These are phyloP conservation scores for Phalaenopsis aphrodite DNA, from an alignment of 106 monocot species.

Conservation along the genomic window DNA sequence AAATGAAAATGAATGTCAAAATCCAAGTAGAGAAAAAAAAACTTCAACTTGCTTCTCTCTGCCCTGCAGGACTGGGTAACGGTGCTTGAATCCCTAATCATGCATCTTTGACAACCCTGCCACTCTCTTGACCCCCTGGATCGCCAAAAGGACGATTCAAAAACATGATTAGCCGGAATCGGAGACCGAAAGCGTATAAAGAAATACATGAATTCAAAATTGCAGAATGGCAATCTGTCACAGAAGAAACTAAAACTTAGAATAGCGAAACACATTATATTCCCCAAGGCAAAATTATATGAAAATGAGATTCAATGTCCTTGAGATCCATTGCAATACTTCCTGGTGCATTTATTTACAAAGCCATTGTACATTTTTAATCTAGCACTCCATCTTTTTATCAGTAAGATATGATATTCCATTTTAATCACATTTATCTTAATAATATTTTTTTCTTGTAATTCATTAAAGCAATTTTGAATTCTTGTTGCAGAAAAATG, in stretches of 20 bases:
- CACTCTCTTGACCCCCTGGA: slow-evolving; percentile 17
- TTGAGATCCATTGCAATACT: neutral
- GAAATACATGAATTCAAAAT: neutral
- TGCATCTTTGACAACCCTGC: slow-evolving; percentile 7
- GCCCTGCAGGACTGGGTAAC: neutral
- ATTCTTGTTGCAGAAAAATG: too few relatives aligned
- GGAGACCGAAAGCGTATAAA: neutral
- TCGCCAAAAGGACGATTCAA: neutral
- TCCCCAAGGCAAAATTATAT: neutral
- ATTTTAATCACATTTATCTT: neutral
- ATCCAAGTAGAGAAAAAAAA: neutral
- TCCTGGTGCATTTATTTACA: neutral
- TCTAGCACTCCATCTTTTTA: neutral
- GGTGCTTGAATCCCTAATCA: neutral
- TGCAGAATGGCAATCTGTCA: neutral
- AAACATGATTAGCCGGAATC: neutral
- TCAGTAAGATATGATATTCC: too few relatives aligned
- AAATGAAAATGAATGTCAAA: neutral
- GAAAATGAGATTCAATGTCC: neutral
- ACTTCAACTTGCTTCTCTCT: slow-evolving; percentile 8
- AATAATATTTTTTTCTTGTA: neutral
- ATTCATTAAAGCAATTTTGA: neutral
- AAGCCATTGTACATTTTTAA: neutral
- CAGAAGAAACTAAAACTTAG: neutral
- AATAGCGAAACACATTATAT: neutral